These are phyloP conservation scores for Xylaria sp. DNA, from an alignment of 2,329 filamentous ascomycete species.

Conservation along the genomic window DNA sequence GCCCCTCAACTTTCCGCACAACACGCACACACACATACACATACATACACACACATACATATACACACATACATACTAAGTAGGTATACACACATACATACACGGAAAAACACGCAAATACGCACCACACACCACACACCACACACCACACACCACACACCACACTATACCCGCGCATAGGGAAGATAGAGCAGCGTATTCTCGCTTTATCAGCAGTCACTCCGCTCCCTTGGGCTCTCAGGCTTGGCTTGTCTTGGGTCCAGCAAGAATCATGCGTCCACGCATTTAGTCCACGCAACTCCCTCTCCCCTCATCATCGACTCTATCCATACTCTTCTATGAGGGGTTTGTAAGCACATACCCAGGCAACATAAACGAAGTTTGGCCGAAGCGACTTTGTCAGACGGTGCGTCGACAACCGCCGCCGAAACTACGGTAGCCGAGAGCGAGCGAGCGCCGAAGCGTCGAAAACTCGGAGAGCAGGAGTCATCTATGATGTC, in stretches of 20 bases:
- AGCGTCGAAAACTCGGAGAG: not conserved
- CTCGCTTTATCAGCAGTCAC: constrained; percentile 9
- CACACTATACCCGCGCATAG: constrained; percentile 14
- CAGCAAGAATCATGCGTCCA: not conserved
- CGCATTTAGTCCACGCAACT: constrained; percentile 30
- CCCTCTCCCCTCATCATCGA: constrained; percentile 9
- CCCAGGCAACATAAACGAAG: too few relatives aligned
- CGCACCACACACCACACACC: constrained; percentile 16
- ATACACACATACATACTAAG: too few relatives aligned
- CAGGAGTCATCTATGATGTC: not conserved
- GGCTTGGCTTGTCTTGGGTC: constrained; percentile 14
- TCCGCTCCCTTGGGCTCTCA: constrained; percentile 15
- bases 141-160: constrained; percentile 16
- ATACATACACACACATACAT: constrained; percentile 4
- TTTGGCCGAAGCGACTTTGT: too few relatives aligned
- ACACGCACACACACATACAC: constrained; percentile 8
- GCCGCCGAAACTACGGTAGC: not conserved
- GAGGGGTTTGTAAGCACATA: not conserved
- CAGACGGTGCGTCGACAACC: too few relatives aligned
- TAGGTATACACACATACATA: constrained; percentile 11
- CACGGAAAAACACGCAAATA: constrained; percentile 18
- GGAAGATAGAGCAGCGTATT: not conserved
- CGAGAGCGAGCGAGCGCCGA: not conserved
- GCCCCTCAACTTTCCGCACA: constrained; percentile 5
- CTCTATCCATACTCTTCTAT: not conserved